phyloP scores from a whole-genome alignment of 2,329 filamentous ascomycete genomes.

The Phialophora verrucosa region DNA sequence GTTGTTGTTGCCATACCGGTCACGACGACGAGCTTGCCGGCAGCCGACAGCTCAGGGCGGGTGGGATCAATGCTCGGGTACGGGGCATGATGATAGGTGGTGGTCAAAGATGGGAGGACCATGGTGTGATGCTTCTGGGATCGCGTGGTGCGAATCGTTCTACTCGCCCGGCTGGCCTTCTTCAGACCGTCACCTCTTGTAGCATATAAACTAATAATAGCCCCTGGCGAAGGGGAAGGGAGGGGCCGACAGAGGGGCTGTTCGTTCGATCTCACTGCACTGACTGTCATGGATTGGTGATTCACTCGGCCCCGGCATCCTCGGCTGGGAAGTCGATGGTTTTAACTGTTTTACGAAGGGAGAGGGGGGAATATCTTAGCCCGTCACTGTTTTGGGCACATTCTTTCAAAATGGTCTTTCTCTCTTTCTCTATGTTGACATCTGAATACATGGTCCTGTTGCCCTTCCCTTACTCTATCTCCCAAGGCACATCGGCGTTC shows the following conservation, averaged over 20 bases:
- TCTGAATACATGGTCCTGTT: not conserved
- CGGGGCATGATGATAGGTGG: constrained; percentile 40
- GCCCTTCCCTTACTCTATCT: not conserved
- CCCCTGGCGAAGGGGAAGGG: too few species aligned
- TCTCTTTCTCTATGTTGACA: not conserved
- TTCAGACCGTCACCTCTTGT: too few species aligned
- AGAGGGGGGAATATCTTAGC: too few species aligned
- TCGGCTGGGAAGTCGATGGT: not conserved
- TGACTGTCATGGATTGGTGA: not conserved
- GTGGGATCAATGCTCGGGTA: constrained; percentile 44
- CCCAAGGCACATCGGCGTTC: constrained; percentile 26
- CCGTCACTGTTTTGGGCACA: not conserved
- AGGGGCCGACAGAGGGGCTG: too few species aligned
- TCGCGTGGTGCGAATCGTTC: not conserved
- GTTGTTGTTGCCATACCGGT: not conserved
- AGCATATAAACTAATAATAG: too few species aligned
- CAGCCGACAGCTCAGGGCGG: constrained; percentile 37
- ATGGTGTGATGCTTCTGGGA: not conserved
- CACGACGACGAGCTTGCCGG: constrained; percentile 40
- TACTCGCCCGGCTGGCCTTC: not conserved
- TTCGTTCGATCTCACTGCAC: not conserved
- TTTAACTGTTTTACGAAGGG: too few species aligned
- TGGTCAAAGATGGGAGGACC: constrained; percentile 31
- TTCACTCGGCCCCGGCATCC: not conserved
- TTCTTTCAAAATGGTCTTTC: not conserved